Evolutionary conservation across 2,329 filamentous ascomycete species (phyloP), one percentile per base, ranked within the genome.

Genomic region (Xylogone sp.): DNA sequence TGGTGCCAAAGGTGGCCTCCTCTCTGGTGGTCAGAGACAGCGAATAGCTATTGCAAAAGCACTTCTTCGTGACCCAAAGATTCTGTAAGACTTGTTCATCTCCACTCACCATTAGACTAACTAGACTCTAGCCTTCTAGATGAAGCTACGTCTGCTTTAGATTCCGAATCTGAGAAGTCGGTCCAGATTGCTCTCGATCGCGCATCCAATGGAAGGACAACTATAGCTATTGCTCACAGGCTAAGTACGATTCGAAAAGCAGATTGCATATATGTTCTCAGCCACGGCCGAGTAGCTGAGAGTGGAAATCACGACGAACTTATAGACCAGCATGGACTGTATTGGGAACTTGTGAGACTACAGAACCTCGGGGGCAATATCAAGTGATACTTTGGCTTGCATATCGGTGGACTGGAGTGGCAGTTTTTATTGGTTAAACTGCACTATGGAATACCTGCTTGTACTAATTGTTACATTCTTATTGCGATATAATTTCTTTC

Each of bases 211-310:
- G 78, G 77, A 3, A 89, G 87, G 53, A 83, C 88, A 1, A 90
- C 87, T 54, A 74, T 93, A 4, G 86, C 86, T 1, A 86, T 93
- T 7, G 88, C 89, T 1, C 89, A 93, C 64, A 76, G 88, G 16
- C 73, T 92, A 42, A 83, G 84, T 0, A 92, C 86, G 12, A 82
- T 92, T 18, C 86, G 87, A 66, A 85, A 90, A 55, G 86, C 87
- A 1, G 84, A 93, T 50, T 24, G 42, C 12, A 54, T 59, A 19
- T 53, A 52, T 43, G 56, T 97, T n/a, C 92, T 97, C 67, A 90
- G 96, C 67, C 83, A 88, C 61, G 93, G 92, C 13, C 80, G 82
- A 53, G 81, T 97, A 34, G 87, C 93, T 1, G 93, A 97, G 73
- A 79, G 80, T 58, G 92, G 92, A 9, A 90, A 84, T 7, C 92